Evolutionary conservation across 2,329 filamentous ascomycete species (phyloP), one percentile per base, ranked within the genome.

Genomic region (Neofusicoccum cordaticola): DNA sequence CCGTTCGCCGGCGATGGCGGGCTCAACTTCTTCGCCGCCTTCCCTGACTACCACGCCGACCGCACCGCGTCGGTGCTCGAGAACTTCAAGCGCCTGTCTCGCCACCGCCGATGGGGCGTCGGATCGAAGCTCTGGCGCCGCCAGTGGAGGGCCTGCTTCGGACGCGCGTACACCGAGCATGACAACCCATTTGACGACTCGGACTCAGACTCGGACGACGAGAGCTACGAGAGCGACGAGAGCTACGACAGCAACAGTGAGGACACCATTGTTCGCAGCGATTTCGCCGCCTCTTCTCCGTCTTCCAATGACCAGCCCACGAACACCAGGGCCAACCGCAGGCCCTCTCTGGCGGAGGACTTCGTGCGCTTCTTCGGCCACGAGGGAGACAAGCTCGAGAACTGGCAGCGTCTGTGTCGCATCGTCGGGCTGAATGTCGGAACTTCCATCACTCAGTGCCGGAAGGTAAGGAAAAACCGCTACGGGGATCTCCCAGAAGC

Each of bases 331-430:
- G 4, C 4, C 37, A 5, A 11, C 11, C 37, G 37, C 37, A 15
- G 37, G 3, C 37, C 13, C 9, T 4, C 37, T 15, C 37, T 15
- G 11, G 8, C 35, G 9, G 62, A 62, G 13, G 11, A 68, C 61
- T 68, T 73, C 41, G 45, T 60, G 2, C 68, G 68, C 56, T 66
- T 69, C 56, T 73, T 71, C 35, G 70, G 68, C 2, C 65, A 56
- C 2, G 52, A 65, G 11, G 47, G 62, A 42, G 63, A 65, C 22
- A 68, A 66, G 35, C 65, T 75, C 11, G 66, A 68, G 11, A 65
- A 64, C 2, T 74, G 70, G 69, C 71, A 73, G 53, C 64, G 70
- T 13, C 63, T 75, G 2, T 75, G 74, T 53, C 42, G 58, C 2
- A 69, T 74, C 17, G 65, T 72, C 19, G 68, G 67, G 27, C 66